phyloP scores from a whole-genome alignment of 768 basidiomycete species.

The Auricularia heimuer region DNA sequence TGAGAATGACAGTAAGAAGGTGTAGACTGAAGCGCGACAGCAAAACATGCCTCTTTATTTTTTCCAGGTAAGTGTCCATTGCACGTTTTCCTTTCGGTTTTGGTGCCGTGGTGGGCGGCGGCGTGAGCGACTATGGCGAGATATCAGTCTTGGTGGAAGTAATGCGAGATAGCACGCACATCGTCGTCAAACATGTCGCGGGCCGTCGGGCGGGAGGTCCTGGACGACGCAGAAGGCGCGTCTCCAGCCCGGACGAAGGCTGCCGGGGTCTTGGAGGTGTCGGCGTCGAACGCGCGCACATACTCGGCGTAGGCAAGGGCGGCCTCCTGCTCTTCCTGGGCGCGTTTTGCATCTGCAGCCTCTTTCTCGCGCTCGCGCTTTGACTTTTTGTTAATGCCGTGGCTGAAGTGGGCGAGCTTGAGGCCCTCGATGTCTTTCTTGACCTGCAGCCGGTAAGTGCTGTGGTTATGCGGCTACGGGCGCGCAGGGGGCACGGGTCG shows the following conservation, averaged over 20 bases:
- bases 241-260: constrained; percentile 15
- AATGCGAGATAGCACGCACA: constrained; percentile 13
- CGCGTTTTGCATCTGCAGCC: constrained; percentile 80
- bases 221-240: constrained; percentile 13
- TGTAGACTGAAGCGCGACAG: not conserved
- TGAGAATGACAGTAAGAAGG: constrained; percentile 22
- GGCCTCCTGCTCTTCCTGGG: constrained; percentile 71
- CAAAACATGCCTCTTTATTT: constrained; percentile 70
- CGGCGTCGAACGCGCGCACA: constrained; percentile 73
- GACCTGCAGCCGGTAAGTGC: constrained; percentile 25
- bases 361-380: constrained; percentile 88
- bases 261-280: constrained; percentile 22
- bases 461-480: constrained; percentile 44
- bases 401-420: constrained; percentile 76
- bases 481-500: constrained; percentile 65
- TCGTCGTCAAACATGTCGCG: constrained; percentile 11
- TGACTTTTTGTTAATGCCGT: constrained; percentile 55
- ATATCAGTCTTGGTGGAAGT: not conserved
- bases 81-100: constrained; percentile 90
- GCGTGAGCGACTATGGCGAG: constrained; percentile 49
- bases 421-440: constrained; percentile 78
- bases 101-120: constrained; percentile 29
- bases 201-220: constrained; percentile 8
- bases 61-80: constrained; percentile 93
- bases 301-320: constrained; percentile 78